Base-by-base conservation (phyloP, 371 early-diverging fungal species). In the Mucor plumbeus region DNA sequence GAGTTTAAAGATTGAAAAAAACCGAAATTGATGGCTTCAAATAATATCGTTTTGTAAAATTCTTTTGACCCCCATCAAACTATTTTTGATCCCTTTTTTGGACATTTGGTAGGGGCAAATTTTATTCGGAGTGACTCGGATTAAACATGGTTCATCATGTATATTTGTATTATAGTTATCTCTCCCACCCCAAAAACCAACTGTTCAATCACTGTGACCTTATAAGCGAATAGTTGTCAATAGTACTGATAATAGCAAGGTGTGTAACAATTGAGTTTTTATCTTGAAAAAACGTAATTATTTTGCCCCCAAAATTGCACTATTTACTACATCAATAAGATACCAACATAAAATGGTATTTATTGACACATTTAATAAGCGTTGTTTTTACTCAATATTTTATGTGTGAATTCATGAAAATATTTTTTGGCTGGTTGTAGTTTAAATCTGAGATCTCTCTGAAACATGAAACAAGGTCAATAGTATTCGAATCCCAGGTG, bases 91-190 rank as follows among this genome's bases (percentile, higher is more conserved):
- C 53, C 72, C 64, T 47, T 34, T 64, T 71, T 71, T 64, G 65
- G 72, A 67, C 54, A 63, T 34, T 60, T 71, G 67, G 72, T 71
- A 71, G 72, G 72, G 72, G 72, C 72, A 67, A 67, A 70, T 57
- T 61, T 64, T 47, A 53, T 67, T 67, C 72, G 72, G 72, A 71
- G 72, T 67, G 72, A 57, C 55, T 64, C 65, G 64, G 64, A 40
- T 58, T 66, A 60, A 34, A 26, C 44, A 31, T 26, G 26, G 26
- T 40, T 59, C 14, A n/a, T 15, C n/a, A n/a, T 55, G 68, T 68
- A 68, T 68, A 68, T 59, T 50, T 59, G 68, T 68, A 68, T 70
- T 70, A 62, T 64, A 70, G 65, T 66, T 34, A 56, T 9, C 33
- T 57, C 48, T 54, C 19, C 41, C 59, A 67, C 71, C 71, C 71